Evolutionary conservation across 1,284 basidiomycete genomes (phyloP), one percentile per base, ranked within the genome.

Genomic region (Cryptococcus sp.): DNA sequence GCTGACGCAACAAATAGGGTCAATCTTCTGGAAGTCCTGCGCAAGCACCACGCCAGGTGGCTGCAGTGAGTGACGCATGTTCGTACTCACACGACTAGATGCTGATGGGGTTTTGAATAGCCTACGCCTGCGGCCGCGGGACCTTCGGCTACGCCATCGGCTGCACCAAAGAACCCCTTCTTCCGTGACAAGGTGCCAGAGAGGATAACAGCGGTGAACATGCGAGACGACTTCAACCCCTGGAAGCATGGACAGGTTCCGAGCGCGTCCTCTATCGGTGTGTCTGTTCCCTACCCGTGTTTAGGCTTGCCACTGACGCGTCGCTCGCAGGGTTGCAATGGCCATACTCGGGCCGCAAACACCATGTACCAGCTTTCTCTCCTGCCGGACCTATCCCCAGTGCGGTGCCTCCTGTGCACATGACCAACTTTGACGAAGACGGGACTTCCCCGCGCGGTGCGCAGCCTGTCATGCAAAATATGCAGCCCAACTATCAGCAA

Each of bases 141-240:
- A 20, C 62, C 82, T 41, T 76, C 68, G 45, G 64, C 72, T 62
- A 53, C 67, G 20, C 60, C 84, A 2, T 83, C 85, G 17, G 57
- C 67, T 46, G 47, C 59, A 6, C 56, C 64, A 20, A 65, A 69
- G 55, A 92, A 94, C 73, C 87, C 89, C 13, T 97, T 96, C 87
- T 96, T 94, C 75, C 90, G 90, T 51, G 82, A 85, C 44, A 87
- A 87, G 41, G 78, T 82, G 23, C 74, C 79, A 42, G 85, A 88
- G 75, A 91, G 91, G 82, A 88, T 89, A 78, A 81, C 81, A 46
- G 81, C 84, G 20, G 86, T 92, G 46, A 88, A 91, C 72, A 84
- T 93, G 69, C 90, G 93, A 78, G 90, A 94, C 68, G 93, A 96
- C 71, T 97, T 96, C 76, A 95, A 93, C 78, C 91, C 93, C 25